Evolutionary conservation across 164 flowering plant genomes (phyloP).

Genomic region (Dillenia turbinata): DNA sequence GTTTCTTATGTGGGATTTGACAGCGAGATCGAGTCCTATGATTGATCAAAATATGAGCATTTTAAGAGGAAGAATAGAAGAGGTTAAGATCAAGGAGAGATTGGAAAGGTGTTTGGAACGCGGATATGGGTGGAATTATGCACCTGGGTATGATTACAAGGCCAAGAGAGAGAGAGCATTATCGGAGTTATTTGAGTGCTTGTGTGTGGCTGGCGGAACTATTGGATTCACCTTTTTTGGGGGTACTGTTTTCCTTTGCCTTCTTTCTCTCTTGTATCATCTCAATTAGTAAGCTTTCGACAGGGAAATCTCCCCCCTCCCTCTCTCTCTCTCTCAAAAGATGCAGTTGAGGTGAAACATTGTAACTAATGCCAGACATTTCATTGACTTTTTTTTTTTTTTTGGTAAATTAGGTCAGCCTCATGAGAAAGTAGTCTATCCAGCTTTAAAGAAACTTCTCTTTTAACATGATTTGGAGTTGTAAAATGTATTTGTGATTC

Average conservation of each 20-base stretch:
- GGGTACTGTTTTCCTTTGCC: constrained; percentile 26
- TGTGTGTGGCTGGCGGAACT: constrained; percentile 9
- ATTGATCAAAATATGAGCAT: constrained; percentile 28
- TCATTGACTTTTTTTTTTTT: too few species aligned
- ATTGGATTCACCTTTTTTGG: constrained; percentile 19
- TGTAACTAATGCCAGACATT: too few species aligned
- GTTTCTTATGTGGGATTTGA: not conserved
- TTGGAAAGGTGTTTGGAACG: not conserved
- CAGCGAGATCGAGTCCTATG: constrained; percentile 20
- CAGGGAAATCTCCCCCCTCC: too few species aligned
- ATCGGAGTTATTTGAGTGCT: constrained; percentile 11
- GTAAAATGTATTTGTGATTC: too few species aligned
- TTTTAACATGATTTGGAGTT: too few species aligned
- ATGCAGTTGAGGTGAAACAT: too few species aligned
- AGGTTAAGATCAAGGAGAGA: constrained; percentile 21
- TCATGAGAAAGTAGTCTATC: too few species aligned
- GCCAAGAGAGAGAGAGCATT: constrained; percentile 6
- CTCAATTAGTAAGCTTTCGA: not conserved
- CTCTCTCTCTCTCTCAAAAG: too few species aligned
- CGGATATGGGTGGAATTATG: constrained; percentile 23
- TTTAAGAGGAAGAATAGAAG: constrained; percentile 22
- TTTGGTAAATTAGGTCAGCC: too few species aligned
- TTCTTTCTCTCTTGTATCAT: constrained; percentile 17
- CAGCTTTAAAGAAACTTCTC: too few species aligned
- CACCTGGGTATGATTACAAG: constrained; percentile 8